Percentiles rank a stretch among this genome's conserved stretches.
These are phyloP conservation scores for Avena eriantha DNA, from an alignment of 176 grass and related monocot species.

Conservation along the genomic window DNA sequence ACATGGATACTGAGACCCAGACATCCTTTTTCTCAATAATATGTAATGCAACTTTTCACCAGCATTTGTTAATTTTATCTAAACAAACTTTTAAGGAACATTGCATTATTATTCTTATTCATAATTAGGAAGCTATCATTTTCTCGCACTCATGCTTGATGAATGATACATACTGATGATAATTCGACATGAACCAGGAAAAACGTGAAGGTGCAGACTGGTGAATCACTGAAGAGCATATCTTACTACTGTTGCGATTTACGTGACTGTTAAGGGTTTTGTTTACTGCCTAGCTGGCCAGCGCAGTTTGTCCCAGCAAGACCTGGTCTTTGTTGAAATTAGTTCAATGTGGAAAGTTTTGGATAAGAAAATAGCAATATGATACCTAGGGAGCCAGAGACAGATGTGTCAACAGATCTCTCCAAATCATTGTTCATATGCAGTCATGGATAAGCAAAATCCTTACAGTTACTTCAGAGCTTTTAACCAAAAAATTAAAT, in stretches of 20 bases:
- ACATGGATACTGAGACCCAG: slow-evolving; percentile 1
- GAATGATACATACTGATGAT: too few species aligned
- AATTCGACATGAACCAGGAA: background rate
- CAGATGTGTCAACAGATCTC: background rate
- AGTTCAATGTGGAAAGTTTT: background rate
- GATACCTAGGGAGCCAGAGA: background rate
- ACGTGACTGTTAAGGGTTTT: background rate
- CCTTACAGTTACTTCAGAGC: background rate
- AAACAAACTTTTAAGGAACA: background rate
- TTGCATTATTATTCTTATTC: background rate
- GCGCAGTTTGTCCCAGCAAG: background rate
- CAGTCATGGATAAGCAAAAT: background rate
- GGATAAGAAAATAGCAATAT: background rate
- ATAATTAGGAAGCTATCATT: background rate
- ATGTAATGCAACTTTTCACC: background rate
- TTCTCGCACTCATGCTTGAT: background rate
- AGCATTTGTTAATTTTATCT: background rate
- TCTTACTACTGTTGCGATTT: background rate
- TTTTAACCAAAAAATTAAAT: background rate
- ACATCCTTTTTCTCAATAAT: background rate
- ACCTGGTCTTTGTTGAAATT: background rate
- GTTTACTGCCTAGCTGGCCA: background rate
- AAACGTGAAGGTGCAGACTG: background rate
- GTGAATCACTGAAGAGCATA: background rate
- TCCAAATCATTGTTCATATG: background rate